Base-by-base conservation (phyloP, 2,329 filamentous ascomycete species). In the Elsinoe arachidis region DNA sequence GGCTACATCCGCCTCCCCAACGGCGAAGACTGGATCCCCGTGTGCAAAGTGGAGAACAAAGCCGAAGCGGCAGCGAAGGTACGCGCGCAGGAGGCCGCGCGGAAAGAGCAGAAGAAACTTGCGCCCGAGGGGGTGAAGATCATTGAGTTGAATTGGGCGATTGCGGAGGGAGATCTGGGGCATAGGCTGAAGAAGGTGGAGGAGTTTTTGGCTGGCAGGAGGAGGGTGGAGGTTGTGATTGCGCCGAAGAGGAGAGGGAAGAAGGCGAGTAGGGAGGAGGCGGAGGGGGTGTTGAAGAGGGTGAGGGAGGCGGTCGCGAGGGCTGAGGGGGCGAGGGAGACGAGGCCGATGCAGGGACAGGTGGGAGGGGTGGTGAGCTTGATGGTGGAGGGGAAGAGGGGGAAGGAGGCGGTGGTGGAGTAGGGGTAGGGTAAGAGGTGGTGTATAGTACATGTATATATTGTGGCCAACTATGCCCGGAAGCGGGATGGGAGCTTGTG, bases 131-230 rank as follows among this genome's bases (percentile, higher is more conserved):
- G 76, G 62, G 68, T 71, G 14, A 96, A 96, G 74, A 85, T 86
- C 67, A 71, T 96, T n/a, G 91, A 96, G 73, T 65, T 97, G 64
- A 92, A 90, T 70, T 97, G 91, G 91, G 84, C 86, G 34, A 95
- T 95, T 66, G 84, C 84, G 60, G 67, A 72, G 11, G 81, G 92
- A 67, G 91, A 96, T 74, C 70, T 96, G 55, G 73, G 73, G n/a
- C 85, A 88, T 69, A 81, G 85, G 67, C 69, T 93, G 69, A 80
- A 80, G 66, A 82, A 83, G 73, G 69, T 92, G 65, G 73, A 73
- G 60, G 77, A 74, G 56, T 96, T 96, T 68, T 68, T 96, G 67
- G 74, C 69, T 7, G 88, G 89, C 69, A 90, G 90, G 1, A 79
- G 81, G 68, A 83, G 79, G 67, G 89, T 96, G 17, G 86, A 93